Percentiles rank a stretch among this genome's conserved stretches.
Evolutionary conservation across 495 filamentous ascomycete genomes (phyloP).

Genomic region (Aspergillus ostianus): DNA sequence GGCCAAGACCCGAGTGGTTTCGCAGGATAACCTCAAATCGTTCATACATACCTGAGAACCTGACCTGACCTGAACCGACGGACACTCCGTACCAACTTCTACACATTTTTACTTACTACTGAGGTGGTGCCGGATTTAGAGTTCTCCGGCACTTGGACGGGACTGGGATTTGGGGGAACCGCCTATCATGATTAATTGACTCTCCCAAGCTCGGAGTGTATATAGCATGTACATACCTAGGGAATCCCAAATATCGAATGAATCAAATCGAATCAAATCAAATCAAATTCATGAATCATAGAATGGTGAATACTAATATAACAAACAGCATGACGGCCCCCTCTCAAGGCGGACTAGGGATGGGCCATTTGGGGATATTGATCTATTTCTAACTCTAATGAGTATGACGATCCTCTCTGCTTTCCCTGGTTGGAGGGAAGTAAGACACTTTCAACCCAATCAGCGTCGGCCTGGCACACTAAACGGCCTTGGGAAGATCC

Average conservation of each 20-base stretch:
- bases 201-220: no score
- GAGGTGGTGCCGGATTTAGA: not conserved
- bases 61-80: not conserved
- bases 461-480: not conserved
- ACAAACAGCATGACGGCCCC: not conserved
- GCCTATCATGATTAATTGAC: no score
- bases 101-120: no score
- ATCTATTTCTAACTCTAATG: conserved; percentile 1
- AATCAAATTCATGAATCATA: no score
- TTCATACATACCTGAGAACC: not conserved
- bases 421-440: not conserved
- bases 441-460: not conserved
- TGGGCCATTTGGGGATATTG: not conserved
- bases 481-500: no score
- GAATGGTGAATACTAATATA: no score
- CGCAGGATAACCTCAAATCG: conserved; percentile 4
- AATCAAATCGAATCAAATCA: no score
- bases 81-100: not conserved
- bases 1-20: conserved; percentile 18
- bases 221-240: no score
- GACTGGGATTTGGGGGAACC: not conserved
- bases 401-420: not conserved
- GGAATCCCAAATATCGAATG: no score
- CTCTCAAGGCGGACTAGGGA: not conserved
- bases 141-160: not conserved